Base-by-base conservation (phyloP, 169 alveolate genomes). In the Fabrea salina region DNA sequence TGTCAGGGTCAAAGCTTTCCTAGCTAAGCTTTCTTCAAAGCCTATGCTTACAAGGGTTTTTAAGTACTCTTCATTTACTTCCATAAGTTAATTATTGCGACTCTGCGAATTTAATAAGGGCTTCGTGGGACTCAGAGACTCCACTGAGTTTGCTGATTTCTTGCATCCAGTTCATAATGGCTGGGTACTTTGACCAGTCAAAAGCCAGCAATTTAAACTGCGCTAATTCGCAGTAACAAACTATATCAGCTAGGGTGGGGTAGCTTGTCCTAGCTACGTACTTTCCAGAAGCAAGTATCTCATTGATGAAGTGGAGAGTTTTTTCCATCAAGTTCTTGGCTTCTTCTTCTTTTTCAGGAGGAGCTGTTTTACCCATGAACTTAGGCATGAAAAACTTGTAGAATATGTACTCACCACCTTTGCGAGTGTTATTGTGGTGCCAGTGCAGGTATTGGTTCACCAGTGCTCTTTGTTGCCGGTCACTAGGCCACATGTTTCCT, bases 401-500 rank as follows among this genome's bases (percentile, higher is more conserved):
- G 4, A 19, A 16, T 5, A 37, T 19, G 5, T 32, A 64, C 30
- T 19, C 2, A n/a, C 47, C 5, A 40, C 47, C n/a, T 37, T 32
- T 19, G 11, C 75, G 1, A n/a, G 30, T 37, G 41, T 11, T 64
- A 33, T 35, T 39, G 30, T 64, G 50, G 6, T 64, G 75, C 75
- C 75, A 64, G 41, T 35, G 50, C 30, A 64, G n/a, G n/a, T 32
- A 64, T 19, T 51, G 33, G 30, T 64, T 33, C 35, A 64, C 30
- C 6, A 11, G 27, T 5, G 35, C 49, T 37, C 75, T 32, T 5
- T 22, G 19, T 5, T 64, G 27, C 8, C 19, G 11, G 32, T 70
- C 44, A 47, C 49, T 27, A 13, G 79, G 79, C 49, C 49, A 70
- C 59, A 40, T 47, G 2, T 70, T 22, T 5, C 49, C 49, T 27